These are phyloP conservation scores for Akanthomyces dipterigenus DNA, from an alignment of 2,329 filamentous ascomycete species.

Conservation along the genomic window DNA sequence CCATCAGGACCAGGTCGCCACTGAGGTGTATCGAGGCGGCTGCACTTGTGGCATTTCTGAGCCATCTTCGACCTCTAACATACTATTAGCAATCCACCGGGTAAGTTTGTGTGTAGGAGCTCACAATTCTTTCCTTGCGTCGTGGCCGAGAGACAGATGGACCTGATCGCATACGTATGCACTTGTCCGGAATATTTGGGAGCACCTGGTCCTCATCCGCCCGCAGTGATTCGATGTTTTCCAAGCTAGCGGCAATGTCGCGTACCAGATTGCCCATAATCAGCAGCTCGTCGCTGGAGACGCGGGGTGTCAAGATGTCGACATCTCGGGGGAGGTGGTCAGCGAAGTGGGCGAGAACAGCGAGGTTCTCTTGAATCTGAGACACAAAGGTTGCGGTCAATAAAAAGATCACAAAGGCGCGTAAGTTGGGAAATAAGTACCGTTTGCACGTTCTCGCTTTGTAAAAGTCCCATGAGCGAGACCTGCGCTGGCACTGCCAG, in stretches of 20 bases:
- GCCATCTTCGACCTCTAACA: background rate
- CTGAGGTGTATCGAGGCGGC: constrained; percentile 5
- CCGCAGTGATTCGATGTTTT: constrained; percentile 7
- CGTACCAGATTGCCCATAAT: constrained; percentile 4
- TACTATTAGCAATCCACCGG: background rate
- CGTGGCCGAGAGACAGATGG: background rate
- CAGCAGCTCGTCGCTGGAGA: background rate
- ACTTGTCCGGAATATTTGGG: background rate
- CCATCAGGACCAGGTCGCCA: constrained; percentile 10
- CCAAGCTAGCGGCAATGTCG: constrained; percentile 1
- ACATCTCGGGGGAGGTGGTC: constrained; percentile 1
- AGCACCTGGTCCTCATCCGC: background rate
- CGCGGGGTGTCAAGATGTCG: background rate
- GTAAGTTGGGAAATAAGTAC: background rate
- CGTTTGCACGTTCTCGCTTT: constrained; percentile 7
- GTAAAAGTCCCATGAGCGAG: constrained; percentile 2
- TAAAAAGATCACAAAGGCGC: too few relatives aligned
- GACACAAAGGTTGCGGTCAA: background rate
- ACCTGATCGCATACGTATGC: background rate
- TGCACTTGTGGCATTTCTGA: constrained; percentile 7
- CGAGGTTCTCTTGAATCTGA: background rate
- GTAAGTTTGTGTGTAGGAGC: background rate
- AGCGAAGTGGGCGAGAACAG: constrained; percentile 3
- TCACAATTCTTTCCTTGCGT: constrained; percentile 1
- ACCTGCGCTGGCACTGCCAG: background rate